Evolutionary conservation across 2,329 filamentous ascomycete species (phyloP).

Genomic region (Zelopaecilomyces penicillatus): DNA sequence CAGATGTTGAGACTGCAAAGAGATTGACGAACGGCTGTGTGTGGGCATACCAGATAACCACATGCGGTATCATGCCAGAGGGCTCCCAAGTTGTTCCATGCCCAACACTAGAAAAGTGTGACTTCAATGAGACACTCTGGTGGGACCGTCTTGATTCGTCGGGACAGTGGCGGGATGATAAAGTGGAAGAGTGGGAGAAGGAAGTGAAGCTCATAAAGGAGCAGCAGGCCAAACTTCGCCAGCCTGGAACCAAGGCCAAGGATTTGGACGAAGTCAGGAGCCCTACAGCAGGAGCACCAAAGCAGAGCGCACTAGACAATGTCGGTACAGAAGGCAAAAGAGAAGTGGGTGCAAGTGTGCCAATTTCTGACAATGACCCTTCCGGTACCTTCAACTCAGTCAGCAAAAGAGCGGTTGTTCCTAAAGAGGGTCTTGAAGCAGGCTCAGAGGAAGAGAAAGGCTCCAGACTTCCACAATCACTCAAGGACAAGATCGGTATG

Average conservation of each 20-base stretch:
- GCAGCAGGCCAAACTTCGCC: slow-evolving; percentile 6
- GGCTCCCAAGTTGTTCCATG: slow-evolving; percentile 38
- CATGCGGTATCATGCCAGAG: slow-evolving; percentile 60
- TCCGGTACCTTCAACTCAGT: slow-evolving; percentile 1
- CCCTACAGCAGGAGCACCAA: slow-evolving; percentile 1
- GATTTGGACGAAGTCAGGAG: slow-evolving; percentile 3
- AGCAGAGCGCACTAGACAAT: slow-evolving; percentile 2
- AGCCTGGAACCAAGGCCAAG: background rate
- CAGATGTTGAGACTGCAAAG: slow-evolving; percentile 54
- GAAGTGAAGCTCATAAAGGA: slow-evolving; percentile 25
- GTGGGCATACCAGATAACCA: slow-evolving; percentile 57
- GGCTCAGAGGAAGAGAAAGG: slow-evolving; percentile 17
- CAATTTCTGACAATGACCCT: background rate
- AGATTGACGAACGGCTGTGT: slow-evolving; percentile 61
- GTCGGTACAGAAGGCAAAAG: background rate
- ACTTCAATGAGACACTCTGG: slow-evolving; percentile 44
- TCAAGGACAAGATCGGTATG: slow-evolving; percentile 22
- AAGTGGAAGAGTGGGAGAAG: slow-evolving; percentile 37
- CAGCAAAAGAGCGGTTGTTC: slow-evolving; percentile 12
- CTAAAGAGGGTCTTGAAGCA: slow-evolving; percentile 7
- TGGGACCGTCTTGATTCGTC: slow-evolving; percentile 39
- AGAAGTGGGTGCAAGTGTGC: background rate
- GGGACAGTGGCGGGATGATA: slow-evolving; percentile 31
- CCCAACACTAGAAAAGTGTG: slow-evolving; percentile 35
- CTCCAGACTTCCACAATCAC: slow-evolving; percentile 23